Percentiles rank a stretch among this genome's conserved stretches.
These are phyloP conservation scores for Candida silvatica DNA, from an alignment of 805 yeast genomes.

Conservation along the genomic window DNA sequence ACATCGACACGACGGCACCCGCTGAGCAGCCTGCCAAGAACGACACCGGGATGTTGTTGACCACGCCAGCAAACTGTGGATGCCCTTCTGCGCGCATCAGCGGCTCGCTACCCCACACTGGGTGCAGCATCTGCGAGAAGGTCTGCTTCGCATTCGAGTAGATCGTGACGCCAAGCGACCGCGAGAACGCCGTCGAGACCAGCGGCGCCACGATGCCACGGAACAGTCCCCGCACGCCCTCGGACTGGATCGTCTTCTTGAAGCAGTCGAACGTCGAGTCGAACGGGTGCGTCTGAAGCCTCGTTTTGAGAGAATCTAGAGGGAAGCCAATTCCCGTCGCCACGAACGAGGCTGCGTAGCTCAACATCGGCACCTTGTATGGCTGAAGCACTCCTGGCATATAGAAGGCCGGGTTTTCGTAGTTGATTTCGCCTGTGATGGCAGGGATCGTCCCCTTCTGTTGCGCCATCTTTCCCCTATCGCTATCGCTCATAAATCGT, in stretches of 20 bases:
- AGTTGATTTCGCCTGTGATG: constrained; percentile 46
- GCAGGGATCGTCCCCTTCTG: constrained; percentile 44
- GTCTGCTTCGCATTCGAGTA: constrained; percentile 48
- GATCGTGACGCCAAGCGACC: constrained; percentile 57
- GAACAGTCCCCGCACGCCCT: constrained; percentile 65
- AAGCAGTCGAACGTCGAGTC: constrained; percentile 50
- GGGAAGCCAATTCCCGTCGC: constrained; percentile 77
- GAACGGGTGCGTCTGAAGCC: constrained; percentile 75
- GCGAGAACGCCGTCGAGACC: constrained; percentile 53
- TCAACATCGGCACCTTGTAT: constrained; percentile 48
- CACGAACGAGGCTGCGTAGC: constrained; percentile 54
- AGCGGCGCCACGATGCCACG: constrained; percentile 74
- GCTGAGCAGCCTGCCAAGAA: constrained; percentile 55
- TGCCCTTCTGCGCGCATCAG: no score
- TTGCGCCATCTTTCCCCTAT: not conserved
- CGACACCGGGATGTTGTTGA: constrained; percentile 35
- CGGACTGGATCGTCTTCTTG: constrained; percentile 41
- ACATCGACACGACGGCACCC: constrained; percentile 53
- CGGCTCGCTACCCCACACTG: constrained; percentile 10
- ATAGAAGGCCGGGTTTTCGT: constrained; percentile 34
- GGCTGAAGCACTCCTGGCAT: constrained; percentile 43
- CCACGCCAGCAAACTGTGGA: constrained; percentile 9
- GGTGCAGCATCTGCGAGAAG: constrained; percentile 10
- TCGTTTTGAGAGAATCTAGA: constrained; percentile 75
- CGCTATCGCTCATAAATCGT: no score